Percentiles rank a stretch among this genome's conserved stretches.
Conservation (phyloP, 768 basidiomycete species). For the Tylopilus intermedius region DNA sequence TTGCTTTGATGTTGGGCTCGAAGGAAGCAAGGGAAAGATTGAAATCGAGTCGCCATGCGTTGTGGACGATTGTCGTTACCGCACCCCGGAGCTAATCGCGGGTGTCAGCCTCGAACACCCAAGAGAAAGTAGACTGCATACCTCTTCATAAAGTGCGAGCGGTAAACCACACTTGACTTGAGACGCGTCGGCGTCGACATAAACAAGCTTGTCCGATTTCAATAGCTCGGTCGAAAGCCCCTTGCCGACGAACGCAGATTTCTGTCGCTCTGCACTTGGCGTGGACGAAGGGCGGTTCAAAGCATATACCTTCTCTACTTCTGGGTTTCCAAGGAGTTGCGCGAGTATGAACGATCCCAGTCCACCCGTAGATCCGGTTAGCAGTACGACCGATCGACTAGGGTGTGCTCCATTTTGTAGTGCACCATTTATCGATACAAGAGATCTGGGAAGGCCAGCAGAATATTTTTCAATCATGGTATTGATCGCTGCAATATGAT, state of each 20-base stretch:
- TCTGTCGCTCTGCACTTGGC: background rate
- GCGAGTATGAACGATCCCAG: background rate
- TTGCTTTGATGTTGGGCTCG: conserved; percentile 11
- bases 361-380: background rate
- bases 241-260: background rate
- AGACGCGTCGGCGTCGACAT: background rate
- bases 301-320: background rate
- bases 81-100: background rate
- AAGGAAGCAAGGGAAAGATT: conserved; percentile 33
- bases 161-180: background rate
- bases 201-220: background rate
- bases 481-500: background rate
- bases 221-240: background rate
- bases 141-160: background rate
- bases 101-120: background rate
- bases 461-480: background rate
- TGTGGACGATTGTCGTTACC: background rate
- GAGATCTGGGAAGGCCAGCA: background rate
- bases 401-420: background rate
- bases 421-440: background rate
- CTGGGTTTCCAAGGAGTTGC: background rate
- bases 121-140: background rate
- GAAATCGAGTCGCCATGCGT: background rate
- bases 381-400: background rate
- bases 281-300: conserved; percentile 26